Conservation (phyloP, 768 basidiomycete species). For the Tricholoma sp. region DNA sequence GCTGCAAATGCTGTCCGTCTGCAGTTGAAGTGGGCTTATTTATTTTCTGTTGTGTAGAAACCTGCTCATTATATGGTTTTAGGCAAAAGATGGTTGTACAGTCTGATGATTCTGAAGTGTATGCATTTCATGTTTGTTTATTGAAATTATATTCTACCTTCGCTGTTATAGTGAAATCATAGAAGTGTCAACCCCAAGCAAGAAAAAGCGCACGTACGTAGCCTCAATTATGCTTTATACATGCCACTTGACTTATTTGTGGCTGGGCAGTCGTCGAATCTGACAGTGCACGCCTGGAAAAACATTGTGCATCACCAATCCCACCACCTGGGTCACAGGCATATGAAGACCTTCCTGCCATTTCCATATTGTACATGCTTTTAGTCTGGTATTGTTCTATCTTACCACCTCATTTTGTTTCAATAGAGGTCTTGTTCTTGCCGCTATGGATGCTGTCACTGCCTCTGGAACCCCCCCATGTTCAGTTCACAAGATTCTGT, state of each 20-base stretch:
- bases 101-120: not conserved
- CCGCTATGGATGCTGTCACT: not conserved
- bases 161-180: not conserved
- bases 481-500: not conserved
- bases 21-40: not conserved
- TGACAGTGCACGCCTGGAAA: not conserved
- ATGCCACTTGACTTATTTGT: not conserved
- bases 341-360: not conserved
- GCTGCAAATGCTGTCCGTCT: not conserved
- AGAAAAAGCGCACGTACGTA: not conserved
- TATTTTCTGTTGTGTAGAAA: not conserved
- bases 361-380: not conserved
- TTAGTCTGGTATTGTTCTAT: not conserved
- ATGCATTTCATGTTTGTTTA: not conserved
- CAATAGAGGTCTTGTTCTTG: not conserved
- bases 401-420: not conserved
- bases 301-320: not conserved
- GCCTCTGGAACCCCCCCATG: not conserved
- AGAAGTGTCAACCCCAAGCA: not conserved
- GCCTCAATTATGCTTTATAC: not conserved
- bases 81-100: not conserved
- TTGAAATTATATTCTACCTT: not conserved
- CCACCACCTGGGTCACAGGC: not conserved
- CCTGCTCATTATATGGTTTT: not conserved
- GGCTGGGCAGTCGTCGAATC: not conserved